Percentiles rank a stretch among this genome's conserved stretches.
Conservation (phyloP, 495 filamentous ascomycete genomes). For the Diplogelasinospora grovesii region DNA sequence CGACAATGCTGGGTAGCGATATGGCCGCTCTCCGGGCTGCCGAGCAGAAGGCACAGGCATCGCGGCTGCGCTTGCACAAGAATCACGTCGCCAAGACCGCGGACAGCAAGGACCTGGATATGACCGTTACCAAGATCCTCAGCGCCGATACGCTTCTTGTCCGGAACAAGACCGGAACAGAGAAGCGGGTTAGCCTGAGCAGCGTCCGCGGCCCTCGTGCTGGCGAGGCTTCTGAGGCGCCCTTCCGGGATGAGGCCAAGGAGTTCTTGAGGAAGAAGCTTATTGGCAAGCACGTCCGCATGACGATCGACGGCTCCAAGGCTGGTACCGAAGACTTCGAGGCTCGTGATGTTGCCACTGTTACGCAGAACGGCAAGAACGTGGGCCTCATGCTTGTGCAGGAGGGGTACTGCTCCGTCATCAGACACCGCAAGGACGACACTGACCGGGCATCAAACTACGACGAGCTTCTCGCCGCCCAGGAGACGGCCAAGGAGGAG, state of each 20-base stretch:
- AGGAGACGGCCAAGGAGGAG: slow-evolving; percentile 73
- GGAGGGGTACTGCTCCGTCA: slow-evolving; percentile 86
- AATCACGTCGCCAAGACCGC: slow-evolving; percentile 59
- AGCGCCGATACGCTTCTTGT: slow-evolving; percentile 86
- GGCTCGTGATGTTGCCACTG: slow-evolving; percentile 87
- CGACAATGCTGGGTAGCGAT: slow-evolving; percentile 72
- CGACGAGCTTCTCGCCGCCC: slow-evolving; percentile 82
- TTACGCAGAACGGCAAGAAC: slow-evolving; percentile 78
- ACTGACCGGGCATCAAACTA: slow-evolving; percentile 88
- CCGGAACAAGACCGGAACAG: slow-evolving; percentile 70
- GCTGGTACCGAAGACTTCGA: slow-evolving; percentile 86
- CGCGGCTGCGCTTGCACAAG: slow-evolving; percentile 69
- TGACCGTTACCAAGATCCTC: slow-evolving; percentile 74
- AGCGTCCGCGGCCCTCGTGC: slow-evolving; percentile 83
- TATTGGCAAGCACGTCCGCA: slow-evolving; percentile 89
- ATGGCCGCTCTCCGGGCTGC: slow-evolving; percentile 83
- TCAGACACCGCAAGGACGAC: slow-evolving; percentile 88
- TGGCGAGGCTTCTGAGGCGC: slow-evolving; percentile 54
- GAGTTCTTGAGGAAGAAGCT: slow-evolving; percentile 89
- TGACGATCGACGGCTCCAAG: slow-evolving; percentile 84
- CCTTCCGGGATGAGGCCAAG: slow-evolving; percentile 88
- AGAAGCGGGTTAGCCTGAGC: slow-evolving; percentile 87
- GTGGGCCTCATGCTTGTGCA: slow-evolving; percentile 78
- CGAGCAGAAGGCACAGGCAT: slow-evolving; percentile 75
- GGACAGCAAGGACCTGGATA: slow-evolving; percentile 58